Evolutionary conservation across 345 rosid species (phyloP).

Genomic region (Trapa bicornis): DNA sequence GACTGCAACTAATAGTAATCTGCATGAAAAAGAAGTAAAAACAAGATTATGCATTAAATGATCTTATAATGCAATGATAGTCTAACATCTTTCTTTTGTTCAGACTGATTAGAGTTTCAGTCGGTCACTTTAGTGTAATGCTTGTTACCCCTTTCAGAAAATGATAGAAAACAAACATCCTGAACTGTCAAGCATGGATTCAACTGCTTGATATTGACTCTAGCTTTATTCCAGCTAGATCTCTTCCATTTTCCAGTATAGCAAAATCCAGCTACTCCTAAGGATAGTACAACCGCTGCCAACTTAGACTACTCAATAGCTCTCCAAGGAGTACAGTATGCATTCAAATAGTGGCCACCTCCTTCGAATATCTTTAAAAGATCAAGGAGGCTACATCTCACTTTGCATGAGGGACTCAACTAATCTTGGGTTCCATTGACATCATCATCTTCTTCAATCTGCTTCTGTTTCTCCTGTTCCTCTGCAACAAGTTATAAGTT

Average conservation of each 20-base stretch:
- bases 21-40: too few relatives aligned
- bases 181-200: too few relatives aligned
- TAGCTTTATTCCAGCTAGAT: too few relatives aligned
- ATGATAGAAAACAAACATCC: too few relatives aligned
- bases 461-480: conserved; percentile 54
- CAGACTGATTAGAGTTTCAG: too few relatives aligned
- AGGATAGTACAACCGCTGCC: not conserved
- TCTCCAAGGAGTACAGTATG: not conserved
- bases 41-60: too few relatives aligned
- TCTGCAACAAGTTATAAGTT: conserved; percentile 29
- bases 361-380: not conserved
- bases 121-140: too few relatives aligned
- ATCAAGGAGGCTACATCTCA: not conserved
- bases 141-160: too few relatives aligned
- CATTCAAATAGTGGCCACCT: not conserved
- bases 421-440: conserved; percentile 21
- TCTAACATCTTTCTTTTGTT: too few relatives aligned
- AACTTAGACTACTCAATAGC: not conserved
- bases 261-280: not conserved
- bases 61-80: too few relatives aligned
- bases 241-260: not conserved
- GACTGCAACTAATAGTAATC: too few relatives aligned
- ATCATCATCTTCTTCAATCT: conserved; percentile 28
- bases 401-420: not conserved
- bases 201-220: too few relatives aligned